These are phyloP conservation scores for Lactifluus subvellereus DNA, from an alignment of 768 basidiomycete genomes.

Conservation along the genomic window DNA sequence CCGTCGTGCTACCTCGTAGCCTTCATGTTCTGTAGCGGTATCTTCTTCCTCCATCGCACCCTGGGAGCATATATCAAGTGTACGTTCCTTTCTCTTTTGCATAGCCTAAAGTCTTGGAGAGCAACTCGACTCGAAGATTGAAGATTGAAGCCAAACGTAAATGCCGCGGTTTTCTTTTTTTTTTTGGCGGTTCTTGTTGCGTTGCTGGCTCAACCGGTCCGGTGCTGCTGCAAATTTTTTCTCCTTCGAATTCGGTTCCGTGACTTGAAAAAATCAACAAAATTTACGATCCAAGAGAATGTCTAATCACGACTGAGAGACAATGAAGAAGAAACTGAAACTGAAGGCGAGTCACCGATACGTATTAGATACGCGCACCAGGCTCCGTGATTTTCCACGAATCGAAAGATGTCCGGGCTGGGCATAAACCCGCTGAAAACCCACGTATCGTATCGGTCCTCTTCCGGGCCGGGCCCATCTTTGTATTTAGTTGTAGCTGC, in stretches of 20 bases:
- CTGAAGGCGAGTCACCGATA: not conserved
- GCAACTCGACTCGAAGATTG: not conserved
- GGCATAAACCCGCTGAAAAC: too few species aligned
- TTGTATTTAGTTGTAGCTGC: too few species aligned
- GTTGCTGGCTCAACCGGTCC: not conserved
- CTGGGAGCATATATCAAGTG: not conserved
- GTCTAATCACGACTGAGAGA: not conserved
- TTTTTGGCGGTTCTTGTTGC: not conserved
- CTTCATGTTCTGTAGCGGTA: not conserved
- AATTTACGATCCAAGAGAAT: not conserved
- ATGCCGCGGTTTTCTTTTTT: not conserved
- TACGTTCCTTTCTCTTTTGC: not conserved
- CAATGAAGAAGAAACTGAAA: not conserved
- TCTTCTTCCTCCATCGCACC: not conserved
- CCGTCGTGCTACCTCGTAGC: conserved; percentile 20
- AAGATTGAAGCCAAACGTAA: not conserved
- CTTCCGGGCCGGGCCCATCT: too few species aligned
- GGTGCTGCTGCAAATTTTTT: not conserved
- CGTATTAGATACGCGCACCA: not conserved
- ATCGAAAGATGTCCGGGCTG: too few species aligned
- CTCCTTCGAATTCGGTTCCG: too few species aligned
- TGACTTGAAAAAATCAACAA: too few species aligned
- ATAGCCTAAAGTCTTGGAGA: not conserved
- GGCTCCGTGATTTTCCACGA: too few species aligned
- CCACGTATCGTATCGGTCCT: too few species aligned